phyloP scores from a whole-genome alignment of 345 rosid species.

The Arabis alpina region DNA sequence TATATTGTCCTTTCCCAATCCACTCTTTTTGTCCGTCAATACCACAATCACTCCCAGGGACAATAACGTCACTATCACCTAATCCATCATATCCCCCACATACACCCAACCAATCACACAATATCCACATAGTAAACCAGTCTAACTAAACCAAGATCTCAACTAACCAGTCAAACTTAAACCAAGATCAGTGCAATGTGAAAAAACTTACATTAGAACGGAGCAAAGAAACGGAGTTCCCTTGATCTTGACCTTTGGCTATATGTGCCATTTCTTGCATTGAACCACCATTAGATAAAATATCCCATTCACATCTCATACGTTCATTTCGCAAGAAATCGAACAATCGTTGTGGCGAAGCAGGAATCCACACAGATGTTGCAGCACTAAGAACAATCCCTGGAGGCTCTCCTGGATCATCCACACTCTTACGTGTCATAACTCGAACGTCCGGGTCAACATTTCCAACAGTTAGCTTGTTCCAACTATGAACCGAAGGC shows the following conservation, averaged over 20 bases:
- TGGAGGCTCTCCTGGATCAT: constrained; percentile 69
- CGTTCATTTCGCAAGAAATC: constrained; percentile 64
- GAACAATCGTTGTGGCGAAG: constrained; percentile 58
- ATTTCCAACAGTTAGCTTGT: constrained; percentile 54
- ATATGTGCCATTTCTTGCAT: constrained; percentile 68
- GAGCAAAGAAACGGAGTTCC: constrained; percentile 66
- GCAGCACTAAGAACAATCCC: constrained; percentile 70
- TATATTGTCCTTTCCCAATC: constrained; percentile 44
- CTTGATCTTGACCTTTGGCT: constrained; percentile 66
- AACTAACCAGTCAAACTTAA: not conserved
- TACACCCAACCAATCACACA: constrained; percentile 32
- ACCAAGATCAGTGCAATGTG: not conserved
- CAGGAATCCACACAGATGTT: constrained; percentile 70
- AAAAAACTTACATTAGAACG: constrained; percentile 53
- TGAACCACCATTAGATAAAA: constrained; percentile 66
- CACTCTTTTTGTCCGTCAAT: constrained; percentile 42
- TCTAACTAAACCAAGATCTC: not conserved
- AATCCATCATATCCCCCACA: constrained; percentile 23
- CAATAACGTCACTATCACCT: constrained; percentile 41
- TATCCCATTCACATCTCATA: constrained; percentile 67
- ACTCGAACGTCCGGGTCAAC: constrained; percentile 65
- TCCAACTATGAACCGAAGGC: constrained; percentile 59
- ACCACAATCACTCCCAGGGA: constrained; percentile 36
- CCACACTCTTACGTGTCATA: constrained; percentile 61
- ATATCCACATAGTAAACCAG: not conserved